Conservation (phyloP, 106 monocot genomes). For the Acanthochlamys bracteata region DNA sequence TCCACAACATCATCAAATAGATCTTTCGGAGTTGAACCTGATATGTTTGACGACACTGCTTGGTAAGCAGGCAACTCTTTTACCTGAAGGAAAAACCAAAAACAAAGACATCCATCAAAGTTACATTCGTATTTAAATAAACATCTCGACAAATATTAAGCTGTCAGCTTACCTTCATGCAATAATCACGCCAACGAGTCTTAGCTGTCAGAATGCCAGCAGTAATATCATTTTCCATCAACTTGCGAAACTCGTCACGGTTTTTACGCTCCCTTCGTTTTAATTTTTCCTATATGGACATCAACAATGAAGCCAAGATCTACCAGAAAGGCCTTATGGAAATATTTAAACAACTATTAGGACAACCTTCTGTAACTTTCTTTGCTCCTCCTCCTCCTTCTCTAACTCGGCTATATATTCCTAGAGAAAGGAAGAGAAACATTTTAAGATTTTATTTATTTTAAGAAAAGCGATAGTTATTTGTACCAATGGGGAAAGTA, state of each 20-base stretch:
- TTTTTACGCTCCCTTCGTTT: slow-evolving; percentile 79
- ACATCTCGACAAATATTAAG: background rate
- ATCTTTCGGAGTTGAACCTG: slow-evolving; percentile 96
- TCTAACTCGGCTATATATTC: slow-evolving; percentile 89
- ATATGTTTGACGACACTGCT: slow-evolving; percentile 71
- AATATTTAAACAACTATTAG: background rate
- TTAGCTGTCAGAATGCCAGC: slow-evolving; percentile 73
- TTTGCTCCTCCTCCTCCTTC: slow-evolving; percentile 93
- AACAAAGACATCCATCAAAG: background rate
- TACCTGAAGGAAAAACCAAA: slow-evolving; percentile 34
- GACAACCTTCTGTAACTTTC: slow-evolving; percentile 72
- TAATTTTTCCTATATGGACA: slow-evolving; percentile 48
- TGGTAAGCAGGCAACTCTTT: slow-evolving; percentile 55
- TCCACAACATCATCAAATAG: slow-evolving; percentile 86
- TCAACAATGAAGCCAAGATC: background rate
- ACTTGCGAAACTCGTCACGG: slow-evolving; percentile 81
- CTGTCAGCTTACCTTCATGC: slow-evolving; percentile 48
- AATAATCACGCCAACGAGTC: slow-evolving; percentile 95
- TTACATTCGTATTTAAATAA: background rate
- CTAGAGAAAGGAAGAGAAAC: slow-evolving; percentile 11
- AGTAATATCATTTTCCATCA: slow-evolving; percentile 80
- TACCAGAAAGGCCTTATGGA: too few species aligned
- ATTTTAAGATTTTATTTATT: background rate
- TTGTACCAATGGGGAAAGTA: background rate
- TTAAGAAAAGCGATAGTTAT: too few species aligned